A percentile compares a stretch with the other conserved stretches of the same genome.
phyloP scores from a whole-genome alignment of 2,329 filamentous ascomycete genomes.

The Xylaria sp. region DNA sequence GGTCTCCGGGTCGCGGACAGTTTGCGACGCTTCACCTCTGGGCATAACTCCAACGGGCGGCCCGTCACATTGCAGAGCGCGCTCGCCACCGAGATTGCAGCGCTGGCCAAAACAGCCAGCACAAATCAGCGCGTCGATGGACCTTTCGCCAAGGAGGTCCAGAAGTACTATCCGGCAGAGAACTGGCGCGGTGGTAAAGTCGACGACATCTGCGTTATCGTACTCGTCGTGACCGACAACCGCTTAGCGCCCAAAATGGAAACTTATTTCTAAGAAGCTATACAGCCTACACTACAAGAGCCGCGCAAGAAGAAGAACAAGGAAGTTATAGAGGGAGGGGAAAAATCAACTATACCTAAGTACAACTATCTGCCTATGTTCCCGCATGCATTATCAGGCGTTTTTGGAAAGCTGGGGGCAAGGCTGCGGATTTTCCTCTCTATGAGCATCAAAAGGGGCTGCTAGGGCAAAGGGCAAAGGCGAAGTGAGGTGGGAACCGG shows the following conservation, averaged over 20 bases:
- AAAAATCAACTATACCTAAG: conserved; percentile 2
- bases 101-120: conserved; percentile 86
- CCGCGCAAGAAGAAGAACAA: not conserved
- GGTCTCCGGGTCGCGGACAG: conserved; percentile 73
- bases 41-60: conserved; percentile 42
- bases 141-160: conserved; percentile 94
- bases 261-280: conserved; percentile 43
- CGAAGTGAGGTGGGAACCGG: not conserved
- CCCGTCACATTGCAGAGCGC: conserved; percentile 75
- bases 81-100: conserved; percentile 81
- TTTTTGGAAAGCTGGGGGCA: conserved; percentile 30
- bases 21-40: conserved; percentile 63
- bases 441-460: conserved; percentile 17
- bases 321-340: conserved; percentile 5
- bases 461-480: conserved; percentile 18
- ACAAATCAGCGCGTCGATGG: conserved; percentile 84
- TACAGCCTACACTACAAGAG: not conserved
- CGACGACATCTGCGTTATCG: conserved; percentile 92
- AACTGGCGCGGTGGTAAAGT: conserved; percentile 92
- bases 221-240: conserved; percentile 79
- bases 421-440: conserved; percentile 19
- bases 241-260: conserved; percentile 41
- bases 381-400: conserved; percentile 42
- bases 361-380: conserved; percentile 24
- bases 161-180: conserved; percentile 86